Evolutionary conservation across 441 rosid species (phyloP).

Genomic region (Populus hybrid): DNA sequence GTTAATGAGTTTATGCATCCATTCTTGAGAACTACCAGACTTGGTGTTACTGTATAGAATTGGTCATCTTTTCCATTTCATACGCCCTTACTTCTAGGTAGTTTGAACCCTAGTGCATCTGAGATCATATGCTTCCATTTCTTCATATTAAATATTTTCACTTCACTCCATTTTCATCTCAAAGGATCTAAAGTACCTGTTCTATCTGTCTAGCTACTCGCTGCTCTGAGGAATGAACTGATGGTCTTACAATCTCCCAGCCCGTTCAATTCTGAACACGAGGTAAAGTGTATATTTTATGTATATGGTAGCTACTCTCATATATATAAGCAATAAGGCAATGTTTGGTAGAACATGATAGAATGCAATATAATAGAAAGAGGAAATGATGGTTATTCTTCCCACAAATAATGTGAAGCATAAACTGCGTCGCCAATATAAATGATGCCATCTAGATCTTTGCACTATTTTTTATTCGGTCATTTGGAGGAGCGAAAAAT

Average conservation of each 20-base stretch:
- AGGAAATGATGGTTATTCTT: background rate
- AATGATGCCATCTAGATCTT: background rate
- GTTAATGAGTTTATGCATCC: background rate
- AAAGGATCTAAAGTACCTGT: background rate
- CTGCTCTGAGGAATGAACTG: slow-evolving; percentile 83
- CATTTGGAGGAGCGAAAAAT: background rate
- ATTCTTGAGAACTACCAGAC: background rate
- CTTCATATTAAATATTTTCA: background rate
- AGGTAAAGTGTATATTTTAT: slow-evolving; percentile 39
- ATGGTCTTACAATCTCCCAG: slow-evolving; percentile 47
- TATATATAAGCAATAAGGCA: background rate
- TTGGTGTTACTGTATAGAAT: background rate
- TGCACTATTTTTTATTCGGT: background rate
- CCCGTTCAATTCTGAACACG: slow-evolving; percentile 79
- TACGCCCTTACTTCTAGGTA: background rate
- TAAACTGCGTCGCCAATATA: background rate
- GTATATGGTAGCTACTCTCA: background rate
- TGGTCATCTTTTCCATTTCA: background rate
- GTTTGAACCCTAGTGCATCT: slow-evolving; percentile 32
- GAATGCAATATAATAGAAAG: background rate
- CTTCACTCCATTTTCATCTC: background rate
- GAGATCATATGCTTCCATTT: background rate
- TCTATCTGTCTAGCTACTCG: slow-evolving; percentile 59
- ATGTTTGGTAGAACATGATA: background rate
- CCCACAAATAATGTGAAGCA: background rate